These are phyloP conservation scores for Lactarius psammicola DNA, from an alignment of 768 basidiomycete genomes.

Conservation along the genomic window DNA sequence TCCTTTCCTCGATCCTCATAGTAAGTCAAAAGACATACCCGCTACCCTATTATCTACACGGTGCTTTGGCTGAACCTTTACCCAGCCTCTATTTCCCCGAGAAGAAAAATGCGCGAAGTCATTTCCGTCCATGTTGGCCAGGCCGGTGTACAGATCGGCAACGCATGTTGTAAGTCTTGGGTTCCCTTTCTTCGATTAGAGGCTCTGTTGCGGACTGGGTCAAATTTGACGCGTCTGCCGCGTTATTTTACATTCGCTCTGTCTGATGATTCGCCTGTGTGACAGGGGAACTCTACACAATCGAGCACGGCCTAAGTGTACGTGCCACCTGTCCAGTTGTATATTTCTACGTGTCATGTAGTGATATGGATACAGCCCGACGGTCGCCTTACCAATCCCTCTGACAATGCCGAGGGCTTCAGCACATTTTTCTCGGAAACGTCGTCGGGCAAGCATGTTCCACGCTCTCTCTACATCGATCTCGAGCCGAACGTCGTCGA, in stretches of 20 bases:
- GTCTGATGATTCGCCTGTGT: constrained; percentile 24
- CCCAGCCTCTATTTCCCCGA: constrained; percentile 24
- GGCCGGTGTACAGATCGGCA: constrained; percentile 97
- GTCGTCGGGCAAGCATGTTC: constrained; percentile 92
- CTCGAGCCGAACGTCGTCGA: constrained; percentile 98
- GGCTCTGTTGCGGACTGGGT: constrained; percentile 22
- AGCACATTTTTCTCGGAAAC: constrained; percentile 99
- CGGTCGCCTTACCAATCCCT: constrained; percentile 81
- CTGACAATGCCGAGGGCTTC: constrained; percentile 87
- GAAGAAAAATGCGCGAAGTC: constrained; percentile 82
- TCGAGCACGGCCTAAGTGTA: constrained; percentile 97
- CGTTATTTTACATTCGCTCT: background rate
- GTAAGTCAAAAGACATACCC: constrained; percentile 25
- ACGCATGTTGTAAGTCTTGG: constrained; percentile 88
- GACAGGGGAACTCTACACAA: constrained; percentile 95
- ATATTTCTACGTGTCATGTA: constrained; percentile 10
- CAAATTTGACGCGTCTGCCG: constrained; percentile 22
- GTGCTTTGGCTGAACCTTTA: background rate
- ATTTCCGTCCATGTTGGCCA: constrained; percentile 99
- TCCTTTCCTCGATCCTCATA: constrained; percentile 31
- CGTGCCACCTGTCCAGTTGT: constrained; percentile 38
- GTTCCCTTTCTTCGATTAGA: constrained; percentile 19
- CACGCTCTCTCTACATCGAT: constrained; percentile 95
- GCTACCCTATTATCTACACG: constrained; percentile 15
- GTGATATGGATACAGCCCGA: constrained; percentile 67